phyloP scores from a whole-genome alignment of 176 grass and related monocot species.

The Aegilops sharonensis region DNA sequence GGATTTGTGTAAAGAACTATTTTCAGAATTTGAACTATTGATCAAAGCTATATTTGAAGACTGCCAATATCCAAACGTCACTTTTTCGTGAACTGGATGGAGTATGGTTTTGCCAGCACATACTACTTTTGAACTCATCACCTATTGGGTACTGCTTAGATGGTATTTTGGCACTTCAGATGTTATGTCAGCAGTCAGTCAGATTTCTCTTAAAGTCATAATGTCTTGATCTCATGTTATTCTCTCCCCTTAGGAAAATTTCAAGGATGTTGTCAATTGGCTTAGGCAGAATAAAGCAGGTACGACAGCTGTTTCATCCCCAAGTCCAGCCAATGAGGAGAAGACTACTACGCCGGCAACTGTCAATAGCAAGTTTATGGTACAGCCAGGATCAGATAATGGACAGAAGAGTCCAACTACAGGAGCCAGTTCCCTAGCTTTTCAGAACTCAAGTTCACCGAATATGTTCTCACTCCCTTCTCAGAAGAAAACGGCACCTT shows the following conservation, averaged over 20 bases:
- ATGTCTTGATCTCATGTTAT: slow-evolving; percentile 2
- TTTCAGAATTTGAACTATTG: not conserved
- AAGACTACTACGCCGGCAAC: slow-evolving; percentile 21
- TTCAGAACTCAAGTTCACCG: slow-evolving; percentile 46
- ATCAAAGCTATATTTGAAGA: not conserved
- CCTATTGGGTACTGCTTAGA: not conserved
- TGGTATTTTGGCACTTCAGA: not conserved
- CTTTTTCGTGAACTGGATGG: not conserved
- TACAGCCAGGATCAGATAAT: slow-evolving; percentile 33
- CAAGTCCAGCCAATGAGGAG: slow-evolving; percentile 41
- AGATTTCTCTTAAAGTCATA: slow-evolving; percentile 13
- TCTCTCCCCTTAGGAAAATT: slow-evolving; percentile 61
- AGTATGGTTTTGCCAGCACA: not conserved
- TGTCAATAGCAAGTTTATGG: slow-evolving; percentile 39
- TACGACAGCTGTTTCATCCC: slow-evolving; percentile 33
- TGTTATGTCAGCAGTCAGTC: not conserved
- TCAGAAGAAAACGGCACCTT: slow-evolving; percentile 35
- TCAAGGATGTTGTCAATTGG: slow-evolving; percentile 99
- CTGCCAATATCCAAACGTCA: not conserved
- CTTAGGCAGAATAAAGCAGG: slow-evolving; percentile 64
- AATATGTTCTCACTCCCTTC: slow-evolving; percentile 39
- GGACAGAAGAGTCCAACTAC: slow-evolving; percentile 24
- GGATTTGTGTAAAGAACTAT: not conserved
- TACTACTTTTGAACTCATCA: not conserved
- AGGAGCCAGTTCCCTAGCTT: slow-evolving; percentile 33